Evolutionary conservation across 768 basidiomycete genomes (phyloP), one percentile per base, ranked within the genome.

Genomic region (Russula compacta): DNA sequence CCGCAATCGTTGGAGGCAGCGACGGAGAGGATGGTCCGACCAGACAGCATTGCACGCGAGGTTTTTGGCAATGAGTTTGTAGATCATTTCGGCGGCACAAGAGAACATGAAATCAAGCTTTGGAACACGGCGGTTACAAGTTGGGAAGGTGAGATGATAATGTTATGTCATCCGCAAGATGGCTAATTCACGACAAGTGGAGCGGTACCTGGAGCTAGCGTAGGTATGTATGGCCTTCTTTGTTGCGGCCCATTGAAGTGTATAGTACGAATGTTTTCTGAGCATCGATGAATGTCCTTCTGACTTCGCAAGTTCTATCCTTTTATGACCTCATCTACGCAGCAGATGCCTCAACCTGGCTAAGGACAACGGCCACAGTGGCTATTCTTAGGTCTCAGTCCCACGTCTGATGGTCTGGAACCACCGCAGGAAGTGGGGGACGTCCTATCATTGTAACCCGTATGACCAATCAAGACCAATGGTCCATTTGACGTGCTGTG

Each of bases 81-180:
- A 1, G 91, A 98, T 15, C 97, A 99, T 71, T 95, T 83, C 68
- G 92, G 89, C 3, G 95, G 93, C 8, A 98, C 97, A n/a, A 83
- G 95, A 67, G 82, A 92, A 71, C 89, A 98, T 70, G 94, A 95
- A 71, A 84, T 95, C 59, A 83, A 78, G 56, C 68, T 89, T 29
- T 95, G 90, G 87, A 88, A 92, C 66, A 82, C 85, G 67, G 91
- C 92, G 2, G 92, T 95, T 42, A 97, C 95, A 11, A 87, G 82
- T 71, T 98, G 92, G 94, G 95, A 95, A 82, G 83, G 93, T 92
- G 67, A 67, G 83, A 48, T 42, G 46, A 39, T 32, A 6, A 24
- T 39, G 9, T 29, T 29, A 33, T 39, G 12, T 46, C 24, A 32
- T 12, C 24, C 38, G 3, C 39, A 17, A 55, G 21, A 38, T 53